Evolutionary conservation across 2,329 filamentous ascomycete species (phyloP).

Genomic region (Fusarium sp.): DNA sequence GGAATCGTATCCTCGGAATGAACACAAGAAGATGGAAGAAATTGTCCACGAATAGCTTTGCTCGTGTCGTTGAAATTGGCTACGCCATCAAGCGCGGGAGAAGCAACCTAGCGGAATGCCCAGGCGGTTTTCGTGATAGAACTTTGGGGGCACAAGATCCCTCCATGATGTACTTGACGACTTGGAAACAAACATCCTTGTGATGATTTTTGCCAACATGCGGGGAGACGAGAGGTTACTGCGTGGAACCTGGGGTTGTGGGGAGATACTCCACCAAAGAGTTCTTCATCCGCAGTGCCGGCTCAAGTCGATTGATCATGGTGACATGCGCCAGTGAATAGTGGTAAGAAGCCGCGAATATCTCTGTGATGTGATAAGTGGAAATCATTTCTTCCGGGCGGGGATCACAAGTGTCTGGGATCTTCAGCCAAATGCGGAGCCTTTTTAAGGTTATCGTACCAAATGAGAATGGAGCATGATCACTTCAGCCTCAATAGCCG

Average conservation of each 20-base stretch:
- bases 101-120: slow-evolving; percentile 17
- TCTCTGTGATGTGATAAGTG: slow-evolving; percentile 36
- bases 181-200: slow-evolving; percentile 11
- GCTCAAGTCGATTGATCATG: slow-evolving; percentile 9
- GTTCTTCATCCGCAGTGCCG: slow-evolving; percentile 14
- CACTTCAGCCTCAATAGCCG: slow-evolving; percentile 31
- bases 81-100: slow-evolving; percentile 6
- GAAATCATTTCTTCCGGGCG: slow-evolving; percentile 28
- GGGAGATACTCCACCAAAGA: slow-evolving; percentile 38
- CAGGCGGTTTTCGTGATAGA: slow-evolving; percentile 5
- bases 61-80: slow-evolving; percentile 8
- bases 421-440: slow-evolving; percentile 20
- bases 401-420: slow-evolving; percentile 18
- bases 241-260: slow-evolving; percentile 40
- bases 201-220: slow-evolving; percentile 28
- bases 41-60: slow-evolving; percentile 40
- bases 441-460: slow-evolving; percentile 29
- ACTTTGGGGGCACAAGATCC: slow-evolving; percentile 33
- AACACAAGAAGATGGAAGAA: slow-evolving; percentile 21
- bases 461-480: slow-evolving; percentile 28
- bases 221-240: slow-evolving; percentile 39
- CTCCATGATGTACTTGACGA: slow-evolving; percentile 1
- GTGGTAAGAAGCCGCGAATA: neutral
- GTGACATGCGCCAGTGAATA: slow-evolving; percentile 8
- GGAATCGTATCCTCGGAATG: slow-evolving; percentile 3